These are phyloP conservation scores for Hypoxylon sp. DNA, from an alignment of 2,329 filamentous ascomycete species.

Conservation along the genomic window DNA sequence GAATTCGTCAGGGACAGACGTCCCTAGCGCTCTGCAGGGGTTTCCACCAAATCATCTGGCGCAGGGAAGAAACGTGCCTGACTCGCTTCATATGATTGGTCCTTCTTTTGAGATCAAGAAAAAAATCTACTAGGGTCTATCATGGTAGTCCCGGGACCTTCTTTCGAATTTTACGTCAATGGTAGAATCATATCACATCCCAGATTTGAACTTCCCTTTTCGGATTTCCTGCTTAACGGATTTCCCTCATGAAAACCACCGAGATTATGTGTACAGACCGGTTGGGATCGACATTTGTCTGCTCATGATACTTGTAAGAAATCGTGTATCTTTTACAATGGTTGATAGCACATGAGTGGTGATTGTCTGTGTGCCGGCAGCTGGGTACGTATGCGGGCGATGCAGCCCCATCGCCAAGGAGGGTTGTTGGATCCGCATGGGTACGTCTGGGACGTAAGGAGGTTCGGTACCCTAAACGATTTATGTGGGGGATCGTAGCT, in stretches of 20 bases:
- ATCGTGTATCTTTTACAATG: slow-evolving; percentile 4
- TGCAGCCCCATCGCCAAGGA: slow-evolving; percentile 37
- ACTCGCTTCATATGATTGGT: slow-evolving; percentile 32
- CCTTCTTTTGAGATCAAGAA: slow-evolving; percentile 25
- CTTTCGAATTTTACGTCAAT: slow-evolving; percentile 34
- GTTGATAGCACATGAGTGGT: slow-evolving; percentile 4
- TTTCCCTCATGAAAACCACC: slow-evolving; percentile 3
- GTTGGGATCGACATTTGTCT: slow-evolving; percentile 15
- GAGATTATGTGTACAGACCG: slow-evolving; percentile 6
- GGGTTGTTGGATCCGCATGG: slow-evolving; percentile 28
- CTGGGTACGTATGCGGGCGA: slow-evolving; percentile 19
- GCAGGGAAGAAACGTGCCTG: slow-evolving; percentile 33
- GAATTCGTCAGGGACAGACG: slow-evolving; percentile 12
- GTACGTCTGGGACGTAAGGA: slow-evolving; percentile 29
- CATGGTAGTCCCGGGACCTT: slow-evolving; percentile 11
- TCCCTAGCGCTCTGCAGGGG: slow-evolving; percentile 25
- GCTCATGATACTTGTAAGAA: slow-evolving; percentile 21
- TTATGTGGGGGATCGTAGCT: slow-evolving; percentile 38
- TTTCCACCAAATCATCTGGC: slow-evolving; percentile 39
- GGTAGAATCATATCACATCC: slow-evolving; percentile 5
- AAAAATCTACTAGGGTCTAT: slow-evolving; percentile 15
- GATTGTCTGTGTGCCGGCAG: neutral
- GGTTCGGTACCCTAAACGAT: slow-evolving; percentile 38
- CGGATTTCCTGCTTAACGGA: slow-evolving; percentile 12
- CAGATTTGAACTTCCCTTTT: slow-evolving; percentile 23